Percentiles rank a stretch among this genome's conserved stretches.
Evolutionary conservation across 116 monocot species (phyloP).

Genomic region (Cymodocea nodosa): DNA sequence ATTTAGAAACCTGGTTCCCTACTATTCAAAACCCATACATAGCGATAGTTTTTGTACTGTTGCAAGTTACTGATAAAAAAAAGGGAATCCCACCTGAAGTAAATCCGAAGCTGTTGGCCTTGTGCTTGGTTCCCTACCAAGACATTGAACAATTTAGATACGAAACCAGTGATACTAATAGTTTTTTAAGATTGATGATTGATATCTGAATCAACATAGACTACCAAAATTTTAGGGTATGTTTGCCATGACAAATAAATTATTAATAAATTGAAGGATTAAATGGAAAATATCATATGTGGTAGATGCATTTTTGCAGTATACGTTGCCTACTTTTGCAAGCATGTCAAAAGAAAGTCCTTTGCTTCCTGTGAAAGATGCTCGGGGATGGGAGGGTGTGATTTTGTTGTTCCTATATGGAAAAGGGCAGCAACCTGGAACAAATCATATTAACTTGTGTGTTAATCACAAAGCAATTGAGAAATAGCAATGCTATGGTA

Average conservation of each 20-base stretch:
- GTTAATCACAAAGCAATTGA: not conserved
- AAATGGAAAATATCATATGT: too few relatives aligned
- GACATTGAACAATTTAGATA: not conserved
- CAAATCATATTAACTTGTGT: not conserved
- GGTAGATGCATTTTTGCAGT: too few relatives aligned
- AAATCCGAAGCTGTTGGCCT: constrained; percentile 72
- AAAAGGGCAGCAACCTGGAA: constrained; percentile 87
- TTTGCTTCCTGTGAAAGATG: constrained; percentile 82
- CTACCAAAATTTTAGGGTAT: too few relatives aligned
- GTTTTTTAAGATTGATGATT: too few relatives aligned
- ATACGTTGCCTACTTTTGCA: constrained; percentile 27
- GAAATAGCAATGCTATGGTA: not conserved
- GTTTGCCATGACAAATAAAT: too few relatives aligned
- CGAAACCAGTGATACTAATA: not conserved
- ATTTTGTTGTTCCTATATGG: constrained; percentile 89
- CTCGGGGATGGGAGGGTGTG: constrained; percentile 93
- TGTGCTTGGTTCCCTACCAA: constrained; percentile 69
- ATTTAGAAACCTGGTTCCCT: not conserved
- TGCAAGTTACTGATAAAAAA: not conserved
- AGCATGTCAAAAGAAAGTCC: constrained; percentile 94
- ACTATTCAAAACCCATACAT: not conserved
- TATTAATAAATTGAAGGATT: too few relatives aligned
- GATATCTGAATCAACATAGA: too few relatives aligned
- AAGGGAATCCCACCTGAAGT: constrained; percentile 38
- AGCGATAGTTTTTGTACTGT: not conserved